Base-by-base conservation (phyloP, 1,284 basidiomycete species). In the Rhizoctonia solani region DNA sequence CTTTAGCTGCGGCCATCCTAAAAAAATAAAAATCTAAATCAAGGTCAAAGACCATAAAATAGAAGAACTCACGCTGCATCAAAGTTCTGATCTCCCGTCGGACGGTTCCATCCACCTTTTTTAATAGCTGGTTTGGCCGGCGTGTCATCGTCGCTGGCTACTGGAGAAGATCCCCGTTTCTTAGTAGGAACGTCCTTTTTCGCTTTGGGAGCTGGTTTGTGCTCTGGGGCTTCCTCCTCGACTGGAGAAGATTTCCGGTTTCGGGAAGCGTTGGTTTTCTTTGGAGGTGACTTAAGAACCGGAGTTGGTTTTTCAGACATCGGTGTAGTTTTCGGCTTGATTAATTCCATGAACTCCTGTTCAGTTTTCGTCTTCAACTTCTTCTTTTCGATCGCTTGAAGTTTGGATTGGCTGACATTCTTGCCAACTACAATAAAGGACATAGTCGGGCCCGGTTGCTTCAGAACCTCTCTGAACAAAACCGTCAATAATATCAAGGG, bases 1-100 rank as follows among this genome's bases (percentile, higher is more conserved):
- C 85, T 67, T 83, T 85, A 30, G 85, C 82, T 0, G 85, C 84
- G 42, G 67, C 77, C 59, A 73, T 76, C 61, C 59, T 46, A 49
- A 11, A 11, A 34, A 34, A 50, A 13, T 32, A 16, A 42, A 21
- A 50, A 13, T 32, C 44, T 14, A 21, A 29, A 25, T 54, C 3
- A 55, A 4, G 4, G 19, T 46, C 5, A 23, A 1, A 27, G 27
- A 21, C 53, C 14, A 19, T 54, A 27, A 32, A n/a, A 11, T 65
- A 70, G 19, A 37, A 59, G 14, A 69, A 70, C 34, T 72, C 71
- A 14, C 14, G 73, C 74, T 66, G 67, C 79, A 75, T 78, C 75
- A 63, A 74, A 74, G 66, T 77, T 77, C n/a, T 75, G 71, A 66
- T 76, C 76, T 46, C 72, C 68, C 30, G 53, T 70, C 39, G 69